Percentiles rank a stretch among this genome's conserved stretches.
phyloP scores from a whole-genome alignment of 2,329 filamentous ascomycete species.

The Aspergillus amoenus region DNA sequence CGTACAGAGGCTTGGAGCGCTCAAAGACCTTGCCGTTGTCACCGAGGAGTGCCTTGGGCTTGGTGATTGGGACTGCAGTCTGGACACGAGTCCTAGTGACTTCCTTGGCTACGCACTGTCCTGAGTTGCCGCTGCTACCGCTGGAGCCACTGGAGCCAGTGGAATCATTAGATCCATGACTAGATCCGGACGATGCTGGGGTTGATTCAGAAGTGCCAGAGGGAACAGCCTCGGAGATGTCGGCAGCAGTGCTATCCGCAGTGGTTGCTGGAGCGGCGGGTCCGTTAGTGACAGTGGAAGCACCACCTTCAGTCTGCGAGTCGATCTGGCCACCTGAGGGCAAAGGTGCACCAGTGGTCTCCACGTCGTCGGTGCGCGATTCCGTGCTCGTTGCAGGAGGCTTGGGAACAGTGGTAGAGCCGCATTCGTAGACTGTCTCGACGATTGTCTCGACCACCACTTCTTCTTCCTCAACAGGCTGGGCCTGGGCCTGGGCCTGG shows the following conservation, averaged over 20 bases:
- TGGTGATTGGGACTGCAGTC: conserved; percentile 57
- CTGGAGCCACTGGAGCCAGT: conserved; percentile 3
- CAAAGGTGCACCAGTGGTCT: not conserved
- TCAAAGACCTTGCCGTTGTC: conserved; percentile 71
- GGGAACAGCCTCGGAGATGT: not conserved
- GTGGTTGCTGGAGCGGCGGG: not conserved
- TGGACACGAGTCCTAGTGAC: conserved; percentile 55
- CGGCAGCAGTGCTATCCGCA: not conserved
- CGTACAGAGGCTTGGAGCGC: conserved; percentile 87
- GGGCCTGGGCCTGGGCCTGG: conserved; percentile 16
- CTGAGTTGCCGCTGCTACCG: conserved; percentile 4
- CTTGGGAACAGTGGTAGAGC: conserved; percentile 1
- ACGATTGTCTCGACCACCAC: conserved; percentile 28
- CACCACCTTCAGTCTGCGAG: not conserved
- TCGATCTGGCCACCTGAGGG: conserved; percentile 1
- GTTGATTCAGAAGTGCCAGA: not conserved
- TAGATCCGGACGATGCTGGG: conserved; percentile 10
- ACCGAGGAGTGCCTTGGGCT: conserved; percentile 65
- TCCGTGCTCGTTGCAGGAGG: not conserved
- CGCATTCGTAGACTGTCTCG: conserved; percentile 26
- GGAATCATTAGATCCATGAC: conserved; percentile 10
- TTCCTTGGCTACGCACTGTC: conserved; percentile 29
- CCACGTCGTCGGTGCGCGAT: not conserved
- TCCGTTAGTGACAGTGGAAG: not conserved
- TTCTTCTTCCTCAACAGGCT: conserved; percentile 7